A percentile compares a stretch with the other conserved stretches of the same genome.
Evolutionary conservation across 2,329 filamentous ascomycete genomes (phyloP).

Genomic region (Alternaria sp.): DNA sequence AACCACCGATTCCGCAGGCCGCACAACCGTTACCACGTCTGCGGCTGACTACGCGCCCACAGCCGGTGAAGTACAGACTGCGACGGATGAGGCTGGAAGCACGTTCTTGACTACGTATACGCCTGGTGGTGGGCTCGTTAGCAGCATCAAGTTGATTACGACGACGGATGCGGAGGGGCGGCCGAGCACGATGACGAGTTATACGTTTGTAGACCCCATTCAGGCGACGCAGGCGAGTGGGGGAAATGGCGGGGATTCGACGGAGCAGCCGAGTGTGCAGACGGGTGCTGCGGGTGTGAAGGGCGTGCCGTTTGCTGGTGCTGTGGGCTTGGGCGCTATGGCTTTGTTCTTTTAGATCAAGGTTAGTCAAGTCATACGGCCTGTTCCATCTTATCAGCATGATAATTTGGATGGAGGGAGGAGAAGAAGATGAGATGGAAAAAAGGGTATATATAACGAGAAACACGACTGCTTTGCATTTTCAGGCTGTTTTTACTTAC

Average conservation of each 20-base stretch:
- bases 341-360: not conserved
- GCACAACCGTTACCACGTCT: slow-evolving; percentile 43
- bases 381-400: too few relatives aligned
- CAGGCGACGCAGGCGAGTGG: slow-evolving; percentile 17
- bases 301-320: slow-evolving; percentile 18
- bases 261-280: slow-evolving; percentile 47
- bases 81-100: slow-evolving; percentile 49
- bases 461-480: not conserved
- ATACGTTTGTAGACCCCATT: slow-evolving; percentile 49
- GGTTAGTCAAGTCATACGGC: too few relatives aligned
- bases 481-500: not conserved
- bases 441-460: not conserved
- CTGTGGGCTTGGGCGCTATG: not conserved
- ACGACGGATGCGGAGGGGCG: slow-evolving; percentile 41
- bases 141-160: slow-evolving; percentile 47
- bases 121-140: slow-evolving; percentile 51
- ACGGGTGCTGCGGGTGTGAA: slow-evolving; percentile 39
- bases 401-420: too few relatives aligned
- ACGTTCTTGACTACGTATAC: slow-evolving; percentile 57
- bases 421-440: not conserved
- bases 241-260: not conserved
- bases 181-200: slow-evolving; percentile 52
- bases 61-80: slow-evolving; percentile 51
- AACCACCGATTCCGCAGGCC: slow-evolving; percentile 49
- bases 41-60: slow-evolving; percentile 42